These are phyloP conservation scores for Talaromyces piceae DNA, from an alignment of 2,329 filamentous ascomycete genomes.

Conservation along the genomic window DNA sequence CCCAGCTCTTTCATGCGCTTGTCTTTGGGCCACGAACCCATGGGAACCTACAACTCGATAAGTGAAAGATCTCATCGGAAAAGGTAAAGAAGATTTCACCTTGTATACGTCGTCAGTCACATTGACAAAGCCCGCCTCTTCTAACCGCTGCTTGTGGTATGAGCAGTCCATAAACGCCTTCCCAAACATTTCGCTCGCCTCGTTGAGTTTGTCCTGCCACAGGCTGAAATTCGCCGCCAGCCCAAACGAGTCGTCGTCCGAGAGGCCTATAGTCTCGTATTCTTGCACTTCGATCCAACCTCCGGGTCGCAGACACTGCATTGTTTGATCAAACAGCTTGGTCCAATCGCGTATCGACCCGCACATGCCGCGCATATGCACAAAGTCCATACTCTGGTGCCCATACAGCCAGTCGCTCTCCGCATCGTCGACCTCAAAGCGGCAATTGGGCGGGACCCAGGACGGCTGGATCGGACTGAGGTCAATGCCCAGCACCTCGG, in stretches of 20 bases:
- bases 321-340: conserved; percentile 32
- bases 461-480: conserved; percentile 10
- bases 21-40: conserved; percentile 43
- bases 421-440: conserved; percentile 29
- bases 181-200: conserved; percentile 25
- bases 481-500: conserved; percentile 15
- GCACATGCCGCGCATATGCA: conserved; percentile 36
- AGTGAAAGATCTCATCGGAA: background rate
- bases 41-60: conserved; percentile 30
- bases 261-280: conserved; percentile 31
- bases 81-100: conserved; percentile 2
- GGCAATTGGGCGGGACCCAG: conserved; percentile 37
- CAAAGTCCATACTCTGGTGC: conserved; percentile 31
- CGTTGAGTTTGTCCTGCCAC: conserved; percentile 20
- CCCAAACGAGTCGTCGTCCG: conserved; percentile 37
- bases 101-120: conserved; percentile 39
- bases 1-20: conserved; percentile 44
- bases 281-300: conserved; percentile 42
- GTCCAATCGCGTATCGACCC: conserved; percentile 26
- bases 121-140: conserved; percentile 45
- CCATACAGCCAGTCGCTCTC: conserved; percentile 25
- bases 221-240: conserved; percentile 14
- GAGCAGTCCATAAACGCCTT: conserved; percentile 26
- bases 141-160: conserved; percentile 32
- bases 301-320: conserved; percentile 35